phyloP scores from a whole-genome alignment of 371 early-diverging fungal genomes.

The Nosema bombycis region DNA sequence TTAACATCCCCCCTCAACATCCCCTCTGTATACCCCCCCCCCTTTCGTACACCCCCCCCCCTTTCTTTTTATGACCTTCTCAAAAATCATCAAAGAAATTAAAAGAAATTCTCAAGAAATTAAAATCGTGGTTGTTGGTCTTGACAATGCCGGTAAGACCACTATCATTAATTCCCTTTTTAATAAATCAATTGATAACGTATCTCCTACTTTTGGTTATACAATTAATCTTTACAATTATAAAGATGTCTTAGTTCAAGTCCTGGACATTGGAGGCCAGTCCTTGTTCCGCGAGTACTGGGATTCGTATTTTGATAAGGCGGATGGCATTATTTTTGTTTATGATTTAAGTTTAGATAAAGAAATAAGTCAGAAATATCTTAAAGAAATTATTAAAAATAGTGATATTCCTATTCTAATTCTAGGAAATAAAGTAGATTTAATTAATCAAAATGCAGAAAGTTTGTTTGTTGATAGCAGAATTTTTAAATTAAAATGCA shows the following conservation, averaged over 20 bases:
- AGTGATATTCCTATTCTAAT: slow-evolving; percentile 68
- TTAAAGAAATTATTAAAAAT: slow-evolving; percentile 71
- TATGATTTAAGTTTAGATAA: slow-evolving; percentile 77
- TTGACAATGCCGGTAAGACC: slow-evolving; percentile 98
- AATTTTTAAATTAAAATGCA: not conserved
- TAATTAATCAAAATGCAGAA: not conserved
- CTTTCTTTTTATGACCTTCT: slow-evolving; percentile 49
- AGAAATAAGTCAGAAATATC: slow-evolving; percentile 67
- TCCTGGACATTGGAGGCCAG: slow-evolving; percentile 97
- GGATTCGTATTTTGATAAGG: slow-evolving; percentile 96
- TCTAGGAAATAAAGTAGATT: slow-evolving; percentile 57
- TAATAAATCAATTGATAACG: slow-evolving; percentile 18
- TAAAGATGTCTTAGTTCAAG: slow-evolving; percentile 70
- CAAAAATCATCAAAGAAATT: slow-evolving; percentile 66
- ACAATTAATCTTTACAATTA: slow-evolving; percentile 38
- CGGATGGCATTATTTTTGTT: slow-evolving; percentile 93
- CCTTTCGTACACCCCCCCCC: not conserved
- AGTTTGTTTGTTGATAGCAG: not conserved
- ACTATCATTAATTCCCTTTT: slow-evolving; percentile 86
- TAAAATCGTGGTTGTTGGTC: slow-evolving; percentile 87
- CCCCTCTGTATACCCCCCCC: no score
- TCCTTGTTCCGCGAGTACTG: slow-evolving; percentile 88
- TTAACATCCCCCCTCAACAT: no score
- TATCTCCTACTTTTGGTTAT: slow-evolving; percentile 64
- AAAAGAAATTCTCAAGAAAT: slow-evolving; percentile 71